Evolutionary conservation across 2,329 filamentous ascomycete genomes (phyloP).

Genomic region (Teratosphaeria gauchensis): DNA sequence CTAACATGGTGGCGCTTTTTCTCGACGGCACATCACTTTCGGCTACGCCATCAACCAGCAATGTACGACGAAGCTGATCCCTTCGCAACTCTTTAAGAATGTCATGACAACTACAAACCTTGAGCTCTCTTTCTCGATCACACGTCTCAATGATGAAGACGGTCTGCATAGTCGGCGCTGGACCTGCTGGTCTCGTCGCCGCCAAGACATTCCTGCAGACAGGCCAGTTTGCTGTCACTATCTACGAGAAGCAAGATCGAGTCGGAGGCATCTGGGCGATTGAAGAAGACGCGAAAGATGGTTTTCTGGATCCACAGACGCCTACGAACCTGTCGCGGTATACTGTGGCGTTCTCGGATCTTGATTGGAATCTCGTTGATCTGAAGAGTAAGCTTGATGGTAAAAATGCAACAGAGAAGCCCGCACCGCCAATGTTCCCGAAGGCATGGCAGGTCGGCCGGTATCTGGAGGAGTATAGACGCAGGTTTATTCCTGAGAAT

Average conservation of each 20-base stretch:
- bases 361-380: slow-evolving; percentile 54
- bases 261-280: slow-evolving; percentile 72
- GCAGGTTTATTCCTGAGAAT: slow-evolving; percentile 45
- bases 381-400: slow-evolving; percentile 9
- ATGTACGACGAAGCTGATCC: too few relatives aligned
- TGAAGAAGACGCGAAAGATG: slow-evolving; percentile 22
- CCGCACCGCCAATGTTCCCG: slow-evolving; percentile 51
- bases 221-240: slow-evolving; percentile 53
- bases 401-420: background rate
- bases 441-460: slow-evolving; percentile 66
- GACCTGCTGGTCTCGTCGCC: slow-evolving; percentile 35
- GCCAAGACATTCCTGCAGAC: slow-evolving; percentile 58
- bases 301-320: slow-evolving; percentile 52
- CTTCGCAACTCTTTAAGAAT: too few relatives aligned
- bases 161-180: slow-evolving; percentile 35
- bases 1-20: too few relatives aligned
- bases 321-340: slow-evolving; percentile 67
- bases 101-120: too few relatives aligned
- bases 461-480: slow-evolving; percentile 58
- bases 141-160: slow-evolving; percentile 9
- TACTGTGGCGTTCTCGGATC: slow-evolving; percentile 54
- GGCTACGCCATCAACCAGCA: too few relatives aligned
- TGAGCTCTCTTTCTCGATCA: too few relatives aligned
- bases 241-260: slow-evolving; percentile 57
- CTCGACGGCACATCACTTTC: too few relatives aligned